Conservation (phyloP, 495 filamentous ascomycete genomes). For the Trichoderma parareesei region DNA sequence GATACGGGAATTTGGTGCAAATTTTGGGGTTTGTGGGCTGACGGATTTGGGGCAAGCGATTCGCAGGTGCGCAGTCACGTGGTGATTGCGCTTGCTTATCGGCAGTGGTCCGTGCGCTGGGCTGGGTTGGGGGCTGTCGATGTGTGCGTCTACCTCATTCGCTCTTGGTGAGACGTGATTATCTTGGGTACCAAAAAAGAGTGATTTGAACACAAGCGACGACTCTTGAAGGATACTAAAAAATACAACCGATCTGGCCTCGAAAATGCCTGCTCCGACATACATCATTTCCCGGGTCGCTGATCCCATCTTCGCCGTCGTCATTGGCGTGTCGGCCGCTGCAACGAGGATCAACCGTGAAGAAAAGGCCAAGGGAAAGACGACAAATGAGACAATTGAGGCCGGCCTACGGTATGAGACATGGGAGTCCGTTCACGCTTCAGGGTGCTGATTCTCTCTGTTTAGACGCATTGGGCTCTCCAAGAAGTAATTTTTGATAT, state of each 20-base stretch:
- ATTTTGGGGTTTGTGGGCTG: conserved; percentile 16
- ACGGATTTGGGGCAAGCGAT: conserved; percentile 11
- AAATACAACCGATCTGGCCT: neutral
- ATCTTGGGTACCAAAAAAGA: neutral
- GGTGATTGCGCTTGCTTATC: neutral
- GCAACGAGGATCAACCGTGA: conserved; percentile 72
- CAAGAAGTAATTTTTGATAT: conserved; percentile 14
- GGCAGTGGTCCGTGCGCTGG: neutral
- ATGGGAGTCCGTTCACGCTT: neutral
- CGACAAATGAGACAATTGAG: conserved; percentile 42
- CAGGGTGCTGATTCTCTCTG: neutral
- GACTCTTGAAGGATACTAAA: neutral
- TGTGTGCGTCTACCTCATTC: neutral
- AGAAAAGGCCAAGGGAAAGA: conserved; percentile 60
- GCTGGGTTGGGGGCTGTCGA: too few relatives aligned
- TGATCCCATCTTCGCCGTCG: conserved; percentile 81
- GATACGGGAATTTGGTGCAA: conserved; percentile 18
- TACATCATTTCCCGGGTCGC: conserved; percentile 57
- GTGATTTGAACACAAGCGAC: neutral
- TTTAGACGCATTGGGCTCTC: conserved; percentile 22
- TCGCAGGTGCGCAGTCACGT: conserved; percentile 10
- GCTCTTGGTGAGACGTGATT: neutral
- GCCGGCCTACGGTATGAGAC: conserved; percentile 34
- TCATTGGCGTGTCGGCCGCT: conserved; percentile 62
- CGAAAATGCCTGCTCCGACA: conserved; percentile 41